Conservation (phyloP, 2,329 filamentous ascomycete genomes). For the Elsinoe perseae region DNA sequence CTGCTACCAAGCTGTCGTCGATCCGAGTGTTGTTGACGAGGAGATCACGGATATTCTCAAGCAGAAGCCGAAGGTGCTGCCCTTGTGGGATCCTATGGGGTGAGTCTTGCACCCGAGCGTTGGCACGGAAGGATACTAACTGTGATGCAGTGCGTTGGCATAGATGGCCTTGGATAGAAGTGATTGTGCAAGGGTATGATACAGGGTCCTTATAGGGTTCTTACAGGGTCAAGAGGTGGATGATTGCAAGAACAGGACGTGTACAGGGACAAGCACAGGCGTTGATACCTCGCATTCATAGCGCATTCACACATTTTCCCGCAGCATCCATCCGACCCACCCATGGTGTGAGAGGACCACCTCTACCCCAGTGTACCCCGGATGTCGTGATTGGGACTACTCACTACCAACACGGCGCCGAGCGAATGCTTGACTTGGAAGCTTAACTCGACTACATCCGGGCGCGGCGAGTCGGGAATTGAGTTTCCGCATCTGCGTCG, state of each 20-base stretch:
- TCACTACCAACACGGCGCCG: not conserved
- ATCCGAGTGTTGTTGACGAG: conserved; percentile 52
- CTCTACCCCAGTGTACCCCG: not conserved
- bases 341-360: not conserved
- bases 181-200: too few species aligned
- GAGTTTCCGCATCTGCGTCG: not conserved
- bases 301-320: not conserved
- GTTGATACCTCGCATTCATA: not conserved
- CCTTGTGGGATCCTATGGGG: conserved; percentile 41
- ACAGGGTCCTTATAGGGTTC: too few species aligned
- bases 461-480: not conserved
- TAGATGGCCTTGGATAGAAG: too few species aligned
- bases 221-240: too few species aligned
- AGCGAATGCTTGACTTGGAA: not conserved
- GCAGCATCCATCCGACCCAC: too few species aligned
- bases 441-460: not conserved
- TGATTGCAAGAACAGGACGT: too few species aligned
- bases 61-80: conserved; percentile 62
- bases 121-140: not conserved
- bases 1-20: conserved; percentile 78
- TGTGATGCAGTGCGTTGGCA: not conserved
- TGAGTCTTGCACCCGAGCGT: not conserved
- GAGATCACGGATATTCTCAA: conserved; percentile 63
- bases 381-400: not conserved
- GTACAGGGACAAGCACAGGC: not conserved